Percentiles rank a stretch among this genome's conserved stretches.
Evolutionary conservation across 257 asterid species (phyloP).

Genomic region (Striga asiatica): DNA sequence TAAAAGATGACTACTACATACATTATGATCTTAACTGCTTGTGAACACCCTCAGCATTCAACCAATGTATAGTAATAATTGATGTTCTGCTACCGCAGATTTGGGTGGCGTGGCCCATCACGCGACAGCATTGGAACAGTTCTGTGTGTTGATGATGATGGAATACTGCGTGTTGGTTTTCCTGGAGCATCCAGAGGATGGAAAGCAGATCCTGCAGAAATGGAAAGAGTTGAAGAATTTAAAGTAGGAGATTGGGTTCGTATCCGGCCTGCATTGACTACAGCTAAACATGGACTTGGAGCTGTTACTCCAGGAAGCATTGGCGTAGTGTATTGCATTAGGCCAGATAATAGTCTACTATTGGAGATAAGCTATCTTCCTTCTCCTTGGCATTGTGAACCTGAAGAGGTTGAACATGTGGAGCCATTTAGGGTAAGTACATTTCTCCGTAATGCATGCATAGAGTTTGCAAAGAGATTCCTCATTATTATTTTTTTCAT

Average conservation of each 20-base stretch:
- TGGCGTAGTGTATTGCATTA: slow-evolving; percentile 75
- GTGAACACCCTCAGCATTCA: neutral
- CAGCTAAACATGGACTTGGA: slow-evolving; percentile 96
- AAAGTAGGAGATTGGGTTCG: slow-evolving; percentile 99
- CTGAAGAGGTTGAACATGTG: slow-evolving; percentile 97
- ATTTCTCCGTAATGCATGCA: neutral
- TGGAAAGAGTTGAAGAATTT: slow-evolving; percentile 99
- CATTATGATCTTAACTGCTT: neutral
- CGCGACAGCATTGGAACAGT: slow-evolving; percentile 94
- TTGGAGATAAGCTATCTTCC: slow-evolving; percentile 93
- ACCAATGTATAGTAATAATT: neutral
- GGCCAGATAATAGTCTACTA: slow-evolving; percentile 84
- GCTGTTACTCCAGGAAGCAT: slow-evolving; percentile 93
- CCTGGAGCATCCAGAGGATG: slow-evolving; percentile 99
- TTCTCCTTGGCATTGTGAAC: slow-evolving; percentile 98
- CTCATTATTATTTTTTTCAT: neutral
- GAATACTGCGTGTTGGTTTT: slow-evolving; percentile 93
- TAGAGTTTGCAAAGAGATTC: neutral
- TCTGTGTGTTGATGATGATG: slow-evolving; percentile 97
- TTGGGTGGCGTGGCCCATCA: slow-evolving; percentile 96
- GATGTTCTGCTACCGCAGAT: slow-evolving; percentile 42
- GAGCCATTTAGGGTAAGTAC: slow-evolving; percentile 86
- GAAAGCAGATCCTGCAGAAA: slow-evolving; percentile 99
- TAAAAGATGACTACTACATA: neutral
- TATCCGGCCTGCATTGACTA: slow-evolving; percentile 81